Percentiles rank a stretch among this genome's conserved stretches.
Conservation (phyloP, 371 early-diverging fungal species). For the Rhizopus delemar region DNA sequence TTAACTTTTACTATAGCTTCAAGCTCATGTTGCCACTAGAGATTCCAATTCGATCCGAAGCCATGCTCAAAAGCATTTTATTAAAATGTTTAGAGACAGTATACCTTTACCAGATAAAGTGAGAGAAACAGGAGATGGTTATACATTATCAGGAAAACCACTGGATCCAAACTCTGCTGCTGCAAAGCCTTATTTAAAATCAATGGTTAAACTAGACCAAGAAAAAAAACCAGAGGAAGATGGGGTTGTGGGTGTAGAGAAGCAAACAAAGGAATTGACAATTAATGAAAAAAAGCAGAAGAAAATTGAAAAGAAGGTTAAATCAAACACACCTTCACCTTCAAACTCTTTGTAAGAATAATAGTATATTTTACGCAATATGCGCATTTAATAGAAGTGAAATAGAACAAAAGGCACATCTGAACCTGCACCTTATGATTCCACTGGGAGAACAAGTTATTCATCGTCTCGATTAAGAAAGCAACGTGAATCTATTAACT, state of each 20-base stretch:
- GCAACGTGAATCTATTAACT: constrained; percentile 40
- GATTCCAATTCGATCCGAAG: constrained; percentile 83
- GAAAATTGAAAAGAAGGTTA: background rate
- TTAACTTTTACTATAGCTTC: constrained; percentile 49
- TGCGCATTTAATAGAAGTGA: background rate
- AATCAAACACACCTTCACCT: constrained; percentile 11
- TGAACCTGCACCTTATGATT: constrained; percentile 29
- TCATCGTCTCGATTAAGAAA: constrained; percentile 42
- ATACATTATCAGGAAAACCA: constrained; percentile 85
- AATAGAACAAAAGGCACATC: constrained; percentile 6
- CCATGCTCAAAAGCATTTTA: constrained; percentile 91
- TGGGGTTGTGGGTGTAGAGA: background rate
- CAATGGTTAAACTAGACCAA: background rate
- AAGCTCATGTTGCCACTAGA: constrained; percentile 73
- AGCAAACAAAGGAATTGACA: constrained; percentile 2
- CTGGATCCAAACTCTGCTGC: constrained; percentile 87
- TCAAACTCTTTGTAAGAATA: constrained; percentile 10
- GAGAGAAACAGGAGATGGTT: constrained; percentile 78
- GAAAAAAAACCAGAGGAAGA: background rate
- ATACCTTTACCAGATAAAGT: constrained; percentile 80
- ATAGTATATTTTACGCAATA: no score
- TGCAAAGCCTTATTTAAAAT: constrained; percentile 74
- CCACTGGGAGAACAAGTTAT: constrained; percentile 48
- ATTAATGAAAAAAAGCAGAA: constrained; percentile 9
- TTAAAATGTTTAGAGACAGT: constrained; percentile 81